Percentiles rank a stretch among this genome's conserved stretches.
These are phyloP conservation scores for Ambrosiella beaveri DNA, from an alignment of 2,329 filamentous ascomycete species.

Conservation along the genomic window DNA sequence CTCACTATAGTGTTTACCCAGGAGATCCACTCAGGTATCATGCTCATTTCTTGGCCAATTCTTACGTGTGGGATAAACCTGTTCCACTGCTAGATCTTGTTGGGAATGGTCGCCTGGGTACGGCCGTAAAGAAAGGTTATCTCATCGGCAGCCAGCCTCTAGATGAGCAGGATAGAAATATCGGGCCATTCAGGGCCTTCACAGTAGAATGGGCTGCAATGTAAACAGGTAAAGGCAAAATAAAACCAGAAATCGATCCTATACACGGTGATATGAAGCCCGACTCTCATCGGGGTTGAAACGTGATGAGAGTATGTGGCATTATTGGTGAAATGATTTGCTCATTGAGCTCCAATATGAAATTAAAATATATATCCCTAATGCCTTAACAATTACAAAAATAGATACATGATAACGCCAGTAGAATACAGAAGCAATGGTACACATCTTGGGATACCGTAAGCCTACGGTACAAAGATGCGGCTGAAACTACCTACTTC, in stretches of 20 bases:
- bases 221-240: slow-evolving; percentile 28
- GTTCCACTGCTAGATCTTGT: slow-evolving; percentile 74
- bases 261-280: neutral
- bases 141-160: slow-evolving; percentile 56
- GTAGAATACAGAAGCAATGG: neutral
- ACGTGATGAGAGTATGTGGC: no score
- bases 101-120: slow-evolving; percentile 71
- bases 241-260: neutral
- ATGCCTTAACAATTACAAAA: neutral
- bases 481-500: slow-evolving; percentile 80
- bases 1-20: slow-evolving; percentile 85
- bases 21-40: slow-evolving; percentile 91
- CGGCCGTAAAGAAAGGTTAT: slow-evolving; percentile 91
- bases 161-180: slow-evolving; percentile 18
- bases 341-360: neutral
- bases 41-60: slow-evolving; percentile 79
- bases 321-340: neutral
- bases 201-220: slow-evolving; percentile 90
- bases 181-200: slow-evolving; percentile 47
- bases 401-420: neutral
- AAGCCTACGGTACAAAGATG: slow-evolving; percentile 59
- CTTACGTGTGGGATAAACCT: slow-evolving; percentile 72
- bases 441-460: neutral
- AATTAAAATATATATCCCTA: neutral
- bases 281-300: no score